Evolutionary conservation across 2,329 filamentous ascomycete genomes (phyloP).

Genomic region (Ophiostoma sp.): DNA sequence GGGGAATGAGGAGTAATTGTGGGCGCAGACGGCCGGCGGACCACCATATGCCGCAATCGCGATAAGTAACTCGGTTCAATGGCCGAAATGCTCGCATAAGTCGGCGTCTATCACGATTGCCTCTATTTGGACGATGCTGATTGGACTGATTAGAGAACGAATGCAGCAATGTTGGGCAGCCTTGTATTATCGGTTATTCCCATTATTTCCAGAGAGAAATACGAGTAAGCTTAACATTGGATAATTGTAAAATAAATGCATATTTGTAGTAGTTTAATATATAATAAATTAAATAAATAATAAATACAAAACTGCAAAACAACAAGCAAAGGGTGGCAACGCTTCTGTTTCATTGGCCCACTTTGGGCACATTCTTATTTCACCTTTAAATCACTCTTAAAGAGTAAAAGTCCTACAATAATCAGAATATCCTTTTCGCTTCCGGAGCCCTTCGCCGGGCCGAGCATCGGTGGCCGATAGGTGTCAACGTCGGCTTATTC

Average conservation of each 20-base stretch:
- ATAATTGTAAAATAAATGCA: too few species aligned
- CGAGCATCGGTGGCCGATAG: constrained; percentile 5
- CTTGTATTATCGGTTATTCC: background rate
- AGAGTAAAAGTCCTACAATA: background rate
- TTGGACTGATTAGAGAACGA: background rate
- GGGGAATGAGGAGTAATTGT: background rate
- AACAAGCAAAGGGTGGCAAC: background rate
- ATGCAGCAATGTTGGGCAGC: background rate
- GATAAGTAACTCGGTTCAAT: background rate
- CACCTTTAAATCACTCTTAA: background rate
- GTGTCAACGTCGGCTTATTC: background rate
- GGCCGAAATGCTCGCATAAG: background rate
- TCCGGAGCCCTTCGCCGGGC: background rate
- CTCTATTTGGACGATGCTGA: background rate
- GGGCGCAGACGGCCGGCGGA: background rate
- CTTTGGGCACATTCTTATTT: constrained; percentile 3
- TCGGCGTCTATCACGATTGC: background rate
- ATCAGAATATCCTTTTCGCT: background rate
- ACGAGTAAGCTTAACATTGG: background rate
- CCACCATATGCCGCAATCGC: background rate
- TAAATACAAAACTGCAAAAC: background rate
- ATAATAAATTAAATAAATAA: background rate
- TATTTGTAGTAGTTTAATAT: background rate
- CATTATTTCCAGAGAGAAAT: constrained; percentile 1
- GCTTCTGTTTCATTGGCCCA: constrained; percentile 5